Conservation (phyloP, 2,329 filamentous ascomycete genomes). For the Blumeria hordei region DNA sequence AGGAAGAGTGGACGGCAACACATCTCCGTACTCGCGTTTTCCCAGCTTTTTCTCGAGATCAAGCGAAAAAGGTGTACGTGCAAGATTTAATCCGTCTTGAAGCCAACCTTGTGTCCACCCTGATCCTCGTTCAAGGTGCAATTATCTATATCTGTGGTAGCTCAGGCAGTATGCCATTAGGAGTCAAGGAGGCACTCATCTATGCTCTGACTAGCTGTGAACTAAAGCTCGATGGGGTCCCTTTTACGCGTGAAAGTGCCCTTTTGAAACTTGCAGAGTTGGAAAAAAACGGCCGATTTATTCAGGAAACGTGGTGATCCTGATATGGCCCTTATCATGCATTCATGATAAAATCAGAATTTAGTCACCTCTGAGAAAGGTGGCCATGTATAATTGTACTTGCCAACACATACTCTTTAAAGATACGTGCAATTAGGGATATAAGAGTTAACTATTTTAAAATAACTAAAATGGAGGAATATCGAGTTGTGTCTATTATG, state of each 20-base stretch:
- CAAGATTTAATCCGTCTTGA: conserved; percentile 20
- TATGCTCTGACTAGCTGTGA: conserved; percentile 22
- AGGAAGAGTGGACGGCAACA: conserved; percentile 39
- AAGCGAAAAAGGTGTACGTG: conserved; percentile 39
- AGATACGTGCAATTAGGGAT: too few relatives aligned
- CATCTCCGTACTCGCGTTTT: conserved; percentile 26
- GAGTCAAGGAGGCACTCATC: conserved; percentile 40
- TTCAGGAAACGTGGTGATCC: conserved; percentile 43
- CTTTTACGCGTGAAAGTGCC: background rate
- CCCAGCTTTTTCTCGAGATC: conserved; percentile 49
- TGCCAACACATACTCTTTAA: too few relatives aligned
- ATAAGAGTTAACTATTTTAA: too few relatives aligned
- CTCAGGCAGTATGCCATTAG: conserved; percentile 48
- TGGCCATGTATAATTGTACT: too few relatives aligned
- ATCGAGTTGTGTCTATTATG: too few relatives aligned
- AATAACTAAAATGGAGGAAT: too few relatives aligned
- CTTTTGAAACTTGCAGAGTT: conserved; percentile 27
- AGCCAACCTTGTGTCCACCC: conserved; percentile 17
- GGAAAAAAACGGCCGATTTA: conserved; percentile 38
- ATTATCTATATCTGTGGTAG: conserved; percentile 31
- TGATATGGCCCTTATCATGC: too few relatives aligned
- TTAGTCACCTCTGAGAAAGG: too few relatives aligned
- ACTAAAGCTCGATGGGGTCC: background rate
- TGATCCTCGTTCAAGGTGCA: conserved; percentile 25
- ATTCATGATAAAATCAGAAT: too few relatives aligned